phyloP scores from a whole-genome alignment of 129 eudicot species.

The Oenanthe sinensis region DNA sequence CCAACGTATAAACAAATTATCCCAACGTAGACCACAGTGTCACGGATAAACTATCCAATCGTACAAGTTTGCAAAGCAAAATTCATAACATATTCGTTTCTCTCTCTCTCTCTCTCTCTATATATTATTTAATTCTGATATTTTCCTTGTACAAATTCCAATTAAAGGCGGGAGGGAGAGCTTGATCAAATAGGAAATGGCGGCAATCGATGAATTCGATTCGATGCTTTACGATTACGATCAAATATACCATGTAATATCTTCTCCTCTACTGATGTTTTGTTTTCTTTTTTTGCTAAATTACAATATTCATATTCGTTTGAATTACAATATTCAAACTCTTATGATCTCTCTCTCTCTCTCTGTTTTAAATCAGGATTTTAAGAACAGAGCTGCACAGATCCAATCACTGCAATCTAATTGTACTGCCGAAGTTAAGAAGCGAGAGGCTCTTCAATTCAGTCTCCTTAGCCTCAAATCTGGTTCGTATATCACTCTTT shows the following conservation, averaged over 20 bases:
- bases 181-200: slow-evolving; percentile 21
- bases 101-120: too few species aligned
- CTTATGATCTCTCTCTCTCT: not conserved
- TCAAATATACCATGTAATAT: not conserved
- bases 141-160: too few species aligned
- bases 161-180: not conserved
- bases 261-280: too few species aligned
- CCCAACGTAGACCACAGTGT: too few species aligned
- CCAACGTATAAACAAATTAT: too few species aligned
- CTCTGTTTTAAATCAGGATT: slow-evolving; percentile 23
- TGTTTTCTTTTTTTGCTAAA: too few species aligned
- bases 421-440: slow-evolving; percentile 31
- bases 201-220: slow-evolving; percentile 42
- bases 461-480: slow-evolving; percentile 35
- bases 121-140: too few species aligned
- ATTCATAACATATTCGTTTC: too few species aligned
- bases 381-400: slow-evolving; percentile 17
- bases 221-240: slow-evolving; percentile 39
- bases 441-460: slow-evolving; percentile 45
- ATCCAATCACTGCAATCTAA: slow-evolving; percentile 38
- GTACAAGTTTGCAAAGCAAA: too few species aligned
- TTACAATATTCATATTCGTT: not conserved
- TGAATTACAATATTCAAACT: too few species aligned
- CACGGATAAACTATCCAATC: too few species aligned
- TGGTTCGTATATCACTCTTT: slow-evolving; percentile 20